Percentiles rank a stretch among this genome's conserved stretches.
Evolutionary conservation across 73 alveolate species (phyloP).

Genomic region (Paramecium sonneborni): DNA sequence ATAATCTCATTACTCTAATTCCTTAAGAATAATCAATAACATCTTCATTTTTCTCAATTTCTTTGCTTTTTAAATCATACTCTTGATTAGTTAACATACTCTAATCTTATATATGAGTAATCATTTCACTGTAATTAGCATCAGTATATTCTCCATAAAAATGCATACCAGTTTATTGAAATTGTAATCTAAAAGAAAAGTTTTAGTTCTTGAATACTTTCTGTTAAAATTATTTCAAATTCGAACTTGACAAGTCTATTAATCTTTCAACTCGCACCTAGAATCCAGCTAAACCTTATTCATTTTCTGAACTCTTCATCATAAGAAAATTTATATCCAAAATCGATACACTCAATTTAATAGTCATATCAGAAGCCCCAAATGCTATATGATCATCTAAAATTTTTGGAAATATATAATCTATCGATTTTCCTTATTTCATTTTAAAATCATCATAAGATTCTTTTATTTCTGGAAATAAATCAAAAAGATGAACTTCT

Average conservation of each 20-base stretch:
- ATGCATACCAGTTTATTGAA: slow-evolving; percentile 6
- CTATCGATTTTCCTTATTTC: slow-evolving; percentile 16
- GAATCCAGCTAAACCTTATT: slow-evolving; percentile 19
- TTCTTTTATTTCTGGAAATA: background rate
- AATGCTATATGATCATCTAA: slow-evolving; percentile 40
- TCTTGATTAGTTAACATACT: slow-evolving; percentile 28
- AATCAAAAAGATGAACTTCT: background rate
- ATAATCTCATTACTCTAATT: slow-evolving; percentile 60
- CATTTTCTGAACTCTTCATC: background rate
- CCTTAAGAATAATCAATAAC: slow-evolving; percentile 8
- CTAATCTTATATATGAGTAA: slow-evolving; percentile 12
- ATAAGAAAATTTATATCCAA: background rate
- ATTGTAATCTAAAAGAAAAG: background rate
- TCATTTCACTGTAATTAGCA: slow-evolving; percentile 38
- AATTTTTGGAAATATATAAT: background rate
- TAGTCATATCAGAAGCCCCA: background rate
- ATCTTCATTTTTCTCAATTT: background rate
- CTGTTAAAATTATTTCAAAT: background rate
- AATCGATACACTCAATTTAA: background rate
- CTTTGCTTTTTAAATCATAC: background rate
- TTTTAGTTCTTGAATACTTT: background rate
- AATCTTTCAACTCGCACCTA: slow-evolving; percentile 2
- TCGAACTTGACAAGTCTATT: background rate
- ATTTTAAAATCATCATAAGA: background rate
- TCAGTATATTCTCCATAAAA: slow-evolving; percentile 34